Base-by-base conservation (phyloP, 148 eudicot genomes). In the Hydrangea macrophylla region DNA sequence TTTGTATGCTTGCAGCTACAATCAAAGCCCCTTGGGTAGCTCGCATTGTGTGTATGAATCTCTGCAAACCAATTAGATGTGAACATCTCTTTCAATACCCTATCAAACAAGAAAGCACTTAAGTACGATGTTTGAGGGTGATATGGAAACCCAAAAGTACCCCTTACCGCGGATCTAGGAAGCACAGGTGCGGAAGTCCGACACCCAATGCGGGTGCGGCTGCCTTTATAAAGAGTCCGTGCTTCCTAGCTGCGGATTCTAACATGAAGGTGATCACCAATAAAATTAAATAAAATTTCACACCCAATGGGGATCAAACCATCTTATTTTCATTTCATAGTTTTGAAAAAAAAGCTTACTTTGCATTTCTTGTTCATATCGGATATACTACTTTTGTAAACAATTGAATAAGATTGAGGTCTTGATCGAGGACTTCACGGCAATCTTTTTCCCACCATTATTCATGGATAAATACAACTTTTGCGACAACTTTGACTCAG, bases 21-120 rank as follows among this genome's bases (percentile, higher is more conserved):
- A 95, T 89, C 32, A 95, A 60, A 68, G 99, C 97, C 58, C 99
- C 99, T 83, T 95, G 99, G 70, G 89, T 89, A 72, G 99, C 99
- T 83, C 97, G 78, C 99, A 95, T 95, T 50, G 99, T 87, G 64
- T 91, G 94, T 68, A 89, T 80, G 63, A 95, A 95, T 79, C 99
- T 87, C 99, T 95, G 88, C 60, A 72, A 70, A 42, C n/a, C 72
- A 59, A 64, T 28, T 15, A 54, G 37, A 40, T 26, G 64, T 44
- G 54, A 67, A 56, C 32, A 70, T 54, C 18, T 55, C 48, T 48
- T 51, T 55, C 54, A 42, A 25, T 63, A 11, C 42, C 58, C 39
- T 31, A 13, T 37, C 54, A 22, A 51, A 71, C 50, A 55, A 13
- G 27, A 61, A 62, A 10, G 31, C 39, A 12, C 27, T 24, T 40